Conservation (phyloP, 495 filamentous ascomycete genomes). For the Trichocladium uniseriatum region DNA sequence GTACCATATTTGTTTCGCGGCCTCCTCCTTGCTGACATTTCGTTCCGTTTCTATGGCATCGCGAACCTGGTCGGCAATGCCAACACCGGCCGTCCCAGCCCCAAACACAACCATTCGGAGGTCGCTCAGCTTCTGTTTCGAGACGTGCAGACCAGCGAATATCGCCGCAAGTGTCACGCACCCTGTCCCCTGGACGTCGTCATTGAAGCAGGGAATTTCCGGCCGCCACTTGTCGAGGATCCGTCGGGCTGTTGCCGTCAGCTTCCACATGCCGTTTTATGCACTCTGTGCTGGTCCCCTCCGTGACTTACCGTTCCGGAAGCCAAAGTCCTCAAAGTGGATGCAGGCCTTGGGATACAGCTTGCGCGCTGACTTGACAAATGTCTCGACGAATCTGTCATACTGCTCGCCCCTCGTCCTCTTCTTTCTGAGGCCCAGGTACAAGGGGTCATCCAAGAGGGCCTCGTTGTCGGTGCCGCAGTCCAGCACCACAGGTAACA, state of each 20-base stretch:
- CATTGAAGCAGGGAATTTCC: slow-evolving; percentile 77
- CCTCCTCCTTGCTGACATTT: slow-evolving; percentile 60
- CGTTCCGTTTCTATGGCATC: slow-evolving; percentile 67
- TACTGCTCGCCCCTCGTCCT: slow-evolving; percentile 65
- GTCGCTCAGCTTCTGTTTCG: slow-evolving; percentile 55
- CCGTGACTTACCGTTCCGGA: slow-evolving; percentile 44
- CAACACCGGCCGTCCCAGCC: slow-evolving; percentile 75
- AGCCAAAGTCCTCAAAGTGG: slow-evolving; percentile 64
- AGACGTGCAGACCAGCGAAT: slow-evolving; percentile 61
- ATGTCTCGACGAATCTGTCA: slow-evolving; percentile 66
- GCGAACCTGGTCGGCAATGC: slow-evolving; percentile 77
- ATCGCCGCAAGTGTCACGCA: slow-evolving; percentile 79
- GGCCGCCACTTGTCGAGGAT: slow-evolving; percentile 67
- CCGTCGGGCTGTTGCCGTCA: slow-evolving; percentile 34
- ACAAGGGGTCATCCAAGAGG: slow-evolving; percentile 69
- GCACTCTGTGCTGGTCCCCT: no score
- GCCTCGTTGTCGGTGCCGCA: slow-evolving; percentile 78
- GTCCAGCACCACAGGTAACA: slow-evolving; percentile 76
- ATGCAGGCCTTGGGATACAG: slow-evolving; percentile 74
- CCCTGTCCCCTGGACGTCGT: slow-evolving; percentile 86
- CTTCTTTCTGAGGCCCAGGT: slow-evolving; percentile 62
- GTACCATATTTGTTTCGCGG: slow-evolving; percentile 72
- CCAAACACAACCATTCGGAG: slow-evolving; percentile 67
- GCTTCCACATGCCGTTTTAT: no score
- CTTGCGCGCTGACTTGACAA: slow-evolving; percentile 57